These are phyloP conservation scores for Irpex sp. DNA, from an alignment of 1,284 basidiomycete genomes.

Conservation along the genomic window DNA sequence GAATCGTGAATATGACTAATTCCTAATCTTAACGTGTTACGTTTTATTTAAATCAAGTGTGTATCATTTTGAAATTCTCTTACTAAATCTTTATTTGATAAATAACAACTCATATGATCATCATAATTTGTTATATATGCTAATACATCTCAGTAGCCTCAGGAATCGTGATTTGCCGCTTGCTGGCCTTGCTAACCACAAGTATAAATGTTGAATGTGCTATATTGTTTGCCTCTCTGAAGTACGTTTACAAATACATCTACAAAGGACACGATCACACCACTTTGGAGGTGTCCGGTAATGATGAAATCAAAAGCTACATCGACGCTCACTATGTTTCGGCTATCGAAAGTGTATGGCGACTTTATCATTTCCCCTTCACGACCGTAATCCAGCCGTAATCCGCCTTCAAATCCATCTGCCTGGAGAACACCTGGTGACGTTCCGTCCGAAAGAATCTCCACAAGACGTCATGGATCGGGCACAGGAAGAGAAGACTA, in stretches of 20 bases:
- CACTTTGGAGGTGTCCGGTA: conserved; percentile 24
- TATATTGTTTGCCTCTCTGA: conserved; percentile 29
- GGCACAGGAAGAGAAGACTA: conserved; percentile 16
- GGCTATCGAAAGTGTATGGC: conserved; percentile 32
- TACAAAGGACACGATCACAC: conserved; percentile 41
- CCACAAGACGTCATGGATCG: conserved; percentile 22
- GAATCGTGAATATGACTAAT: no score
- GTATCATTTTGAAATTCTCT: no score
- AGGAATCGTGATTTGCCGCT: no score
- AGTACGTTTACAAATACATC: conserved; percentile 47
- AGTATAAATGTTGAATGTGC: conserved; percentile 39
- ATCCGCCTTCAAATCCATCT: conserved; percentile 37
- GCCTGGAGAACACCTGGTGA: conserved; percentile 31
- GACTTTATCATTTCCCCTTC: conserved; percentile 31
- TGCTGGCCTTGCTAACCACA: no score
- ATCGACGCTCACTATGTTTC: conserved; percentile 36
- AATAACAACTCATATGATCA: no score
- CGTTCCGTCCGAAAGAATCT: conserved; percentile 29
- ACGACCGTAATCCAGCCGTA: conserved; percentile 31
- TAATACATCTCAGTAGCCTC: no score
- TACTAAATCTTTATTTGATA: no score
- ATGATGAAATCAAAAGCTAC: conserved; percentile 32
- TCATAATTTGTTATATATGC: no score
- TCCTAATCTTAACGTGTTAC: no score
- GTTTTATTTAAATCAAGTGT: no score